Conservation (phyloP, 108 stramenopile species). For the Mediolabrus comicus region DNA sequence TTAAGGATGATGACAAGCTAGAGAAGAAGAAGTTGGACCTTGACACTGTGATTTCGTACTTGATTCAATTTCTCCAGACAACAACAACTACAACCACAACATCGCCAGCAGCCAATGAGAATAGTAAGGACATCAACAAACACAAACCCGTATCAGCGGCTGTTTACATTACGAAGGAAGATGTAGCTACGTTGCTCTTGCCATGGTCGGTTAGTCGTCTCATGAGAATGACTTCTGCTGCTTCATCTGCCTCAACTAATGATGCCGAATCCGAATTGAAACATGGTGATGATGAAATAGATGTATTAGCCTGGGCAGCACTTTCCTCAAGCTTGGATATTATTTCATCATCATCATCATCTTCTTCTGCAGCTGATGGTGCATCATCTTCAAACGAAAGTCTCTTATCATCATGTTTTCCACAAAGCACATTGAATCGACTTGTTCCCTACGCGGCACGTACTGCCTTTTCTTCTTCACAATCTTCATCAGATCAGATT, state of each 20-base stretch:
- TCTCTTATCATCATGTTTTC: constrained; percentile 12
- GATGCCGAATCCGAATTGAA: not conserved
- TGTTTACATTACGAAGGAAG: constrained; percentile 16
- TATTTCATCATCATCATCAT: not conserved
- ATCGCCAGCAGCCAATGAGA: not conserved
- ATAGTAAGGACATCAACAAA: not conserved
- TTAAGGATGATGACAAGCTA: not conserved
- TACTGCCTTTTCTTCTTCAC: not conserved
- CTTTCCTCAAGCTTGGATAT: constrained; percentile 16
- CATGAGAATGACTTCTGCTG: constrained; percentile 1
- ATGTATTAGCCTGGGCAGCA: constrained; percentile 20
- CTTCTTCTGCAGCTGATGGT: not conserved
- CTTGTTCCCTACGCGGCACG: constrained; percentile 13
- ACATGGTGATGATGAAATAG: not conserved
- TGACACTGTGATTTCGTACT: constrained; percentile 9
- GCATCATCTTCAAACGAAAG: not conserved
- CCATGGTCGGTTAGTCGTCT: constrained; percentile 40
- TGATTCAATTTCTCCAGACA: constrained; percentile 1
- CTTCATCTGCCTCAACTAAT: not conserved
- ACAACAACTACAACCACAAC: not conserved
- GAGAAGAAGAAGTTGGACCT: not conserved
- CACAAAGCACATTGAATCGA: constrained; percentile 21
- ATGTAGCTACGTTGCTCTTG: constrained; percentile 34
- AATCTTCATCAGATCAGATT: not conserved
- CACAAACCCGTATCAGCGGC: not conserved